Percentiles rank a stretch among this genome's conserved stretches.
Evolutionary conservation across 306 rosid genomes (phyloP).

Genomic region (Gillenia trifoliata): DNA sequence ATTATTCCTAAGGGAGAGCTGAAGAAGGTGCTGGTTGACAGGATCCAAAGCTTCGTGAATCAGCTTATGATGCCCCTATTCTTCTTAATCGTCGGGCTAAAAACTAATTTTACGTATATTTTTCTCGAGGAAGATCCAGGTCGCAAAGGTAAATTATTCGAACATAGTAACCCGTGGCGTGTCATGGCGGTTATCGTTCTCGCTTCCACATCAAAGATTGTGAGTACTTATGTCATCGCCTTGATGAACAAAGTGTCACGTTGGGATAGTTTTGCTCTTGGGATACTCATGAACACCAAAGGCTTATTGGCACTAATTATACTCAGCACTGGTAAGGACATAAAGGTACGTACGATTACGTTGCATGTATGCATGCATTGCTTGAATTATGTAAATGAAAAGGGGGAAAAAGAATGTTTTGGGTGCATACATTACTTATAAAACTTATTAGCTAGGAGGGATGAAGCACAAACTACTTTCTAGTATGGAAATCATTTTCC

Average conservation of each 20-base stretch:
- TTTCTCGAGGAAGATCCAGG: background rate
- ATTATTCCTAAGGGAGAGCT: slow-evolving; percentile 39
- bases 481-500: too few species aligned
- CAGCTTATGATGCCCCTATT: slow-evolving; percentile 31
- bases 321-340: slow-evolving; percentile 21
- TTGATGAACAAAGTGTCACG: slow-evolving; percentile 25
- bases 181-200: slow-evolving; percentile 5
- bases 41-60: slow-evolving; percentile 25
- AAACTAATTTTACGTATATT: background rate
- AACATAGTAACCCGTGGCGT: background rate
- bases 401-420: too few species aligned
- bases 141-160: background rate
- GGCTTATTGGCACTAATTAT: slow-evolving; percentile 32
- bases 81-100: slow-evolving; percentile 29
- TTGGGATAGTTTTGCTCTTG: slow-evolving; percentile 32
- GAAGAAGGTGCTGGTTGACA: slow-evolving; percentile 22
- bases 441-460: too few species aligned
- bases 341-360: slow-evolving; percentile 11
- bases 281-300: slow-evolving; percentile 40
- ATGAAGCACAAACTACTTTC: too few species aligned
- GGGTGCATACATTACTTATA: too few species aligned
- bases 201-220: slow-evolving; percentile 23
- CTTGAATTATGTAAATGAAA: too few species aligned
- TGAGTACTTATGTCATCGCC: slow-evolving; percentile 26
- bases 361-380: too few species aligned